Percentiles rank a stretch among this genome's conserved stretches.
Evolutionary conservation across 2,329 filamentous ascomycete genomes (phyloP).

Genomic region (Colletotrichum tropicale): DNA sequence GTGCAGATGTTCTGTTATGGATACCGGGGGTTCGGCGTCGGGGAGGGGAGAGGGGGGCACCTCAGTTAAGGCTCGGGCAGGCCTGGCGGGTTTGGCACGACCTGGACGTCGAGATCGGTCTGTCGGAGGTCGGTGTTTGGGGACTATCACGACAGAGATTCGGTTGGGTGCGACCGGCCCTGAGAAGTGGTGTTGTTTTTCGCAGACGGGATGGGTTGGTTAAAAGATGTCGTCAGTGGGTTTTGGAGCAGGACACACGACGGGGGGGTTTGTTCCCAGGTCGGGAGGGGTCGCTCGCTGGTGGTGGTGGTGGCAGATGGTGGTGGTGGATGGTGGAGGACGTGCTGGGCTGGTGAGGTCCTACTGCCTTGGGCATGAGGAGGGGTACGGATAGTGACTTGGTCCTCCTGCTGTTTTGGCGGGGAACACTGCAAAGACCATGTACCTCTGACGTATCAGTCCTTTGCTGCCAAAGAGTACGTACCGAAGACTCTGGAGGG

Average conservation of each 20-base stretch:
- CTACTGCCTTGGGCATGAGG: not conserved
- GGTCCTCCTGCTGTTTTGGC: no score
- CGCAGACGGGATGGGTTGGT: conserved; percentile 8
- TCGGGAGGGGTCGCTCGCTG: conserved; percentile 16
- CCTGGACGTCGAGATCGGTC: conserved; percentile 6
- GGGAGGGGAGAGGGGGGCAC: not conserved
- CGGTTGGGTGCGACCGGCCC: conserved; percentile 17
- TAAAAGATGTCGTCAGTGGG: conserved; percentile 20
- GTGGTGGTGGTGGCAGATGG: not conserved
- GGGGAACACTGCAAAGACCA: not conserved
- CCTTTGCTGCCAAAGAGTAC: not conserved
- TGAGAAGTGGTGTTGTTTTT: conserved; percentile 20
- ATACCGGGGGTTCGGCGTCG: conserved; percentile 10
- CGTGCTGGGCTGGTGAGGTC: not conserved
- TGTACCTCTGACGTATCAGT: not conserved
- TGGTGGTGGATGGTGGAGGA: not conserved
- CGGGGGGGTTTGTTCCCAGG: not conserved
- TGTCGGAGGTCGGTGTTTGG: conserved; percentile 1
- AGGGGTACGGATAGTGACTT: not conserved
- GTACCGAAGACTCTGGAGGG: not conserved
- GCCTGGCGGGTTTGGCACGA: conserved; percentile 1
- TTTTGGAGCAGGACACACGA: conserved; percentile 13
- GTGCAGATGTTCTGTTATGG: not conserved
- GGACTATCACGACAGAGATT: conserved; percentile 19
- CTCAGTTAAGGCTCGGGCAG: not conserved